Evolutionary conservation across 1,284 basidiomycete species (phyloP).

Genomic region (Cystobasidiaceae sp.): DNA sequence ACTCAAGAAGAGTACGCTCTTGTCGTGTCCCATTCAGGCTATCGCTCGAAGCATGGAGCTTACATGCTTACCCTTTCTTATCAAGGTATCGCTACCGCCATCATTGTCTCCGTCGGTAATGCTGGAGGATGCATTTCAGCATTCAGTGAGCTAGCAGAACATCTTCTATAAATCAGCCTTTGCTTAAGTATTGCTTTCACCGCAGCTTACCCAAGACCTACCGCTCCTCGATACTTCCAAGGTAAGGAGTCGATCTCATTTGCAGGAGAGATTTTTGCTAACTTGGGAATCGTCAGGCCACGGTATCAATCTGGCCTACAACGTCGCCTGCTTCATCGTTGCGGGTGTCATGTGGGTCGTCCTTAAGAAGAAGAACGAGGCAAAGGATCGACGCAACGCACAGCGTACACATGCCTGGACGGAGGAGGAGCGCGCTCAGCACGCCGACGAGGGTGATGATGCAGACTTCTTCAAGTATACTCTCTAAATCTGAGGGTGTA

Average conservation of each 20-base stretch:
- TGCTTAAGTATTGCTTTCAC: neutral
- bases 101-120: slow-evolving; percentile 21
- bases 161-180: neutral
- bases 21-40: too few species aligned
- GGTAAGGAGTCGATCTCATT: too few species aligned
- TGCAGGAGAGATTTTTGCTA: neutral
- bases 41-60: too few species aligned
- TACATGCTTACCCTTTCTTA: too few species aligned
- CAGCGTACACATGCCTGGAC: neutral
- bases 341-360: slow-evolving; percentile 12
- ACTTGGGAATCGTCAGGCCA: neutral
- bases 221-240: neutral
- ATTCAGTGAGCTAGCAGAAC: neutral
- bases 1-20: slow-evolving; percentile 46
- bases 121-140: slow-evolving; percentile 9
- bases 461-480: slow-evolving; percentile 16
- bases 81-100: slow-evolving; percentile 45
- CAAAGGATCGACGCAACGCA: slow-evolving; percentile 15
- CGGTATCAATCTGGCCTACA: slow-evolving; percentile 10
- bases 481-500: too few species aligned
- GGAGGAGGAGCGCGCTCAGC: neutral
- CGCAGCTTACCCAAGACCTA: neutral
- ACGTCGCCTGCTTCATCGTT: neutral
- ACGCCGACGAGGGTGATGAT: slow-evolving; percentile 4
- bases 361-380: slow-evolving; percentile 12